Evolutionary conservation across 305 asterid species (phyloP).

Genomic region (Fraxinus greggii): DNA sequence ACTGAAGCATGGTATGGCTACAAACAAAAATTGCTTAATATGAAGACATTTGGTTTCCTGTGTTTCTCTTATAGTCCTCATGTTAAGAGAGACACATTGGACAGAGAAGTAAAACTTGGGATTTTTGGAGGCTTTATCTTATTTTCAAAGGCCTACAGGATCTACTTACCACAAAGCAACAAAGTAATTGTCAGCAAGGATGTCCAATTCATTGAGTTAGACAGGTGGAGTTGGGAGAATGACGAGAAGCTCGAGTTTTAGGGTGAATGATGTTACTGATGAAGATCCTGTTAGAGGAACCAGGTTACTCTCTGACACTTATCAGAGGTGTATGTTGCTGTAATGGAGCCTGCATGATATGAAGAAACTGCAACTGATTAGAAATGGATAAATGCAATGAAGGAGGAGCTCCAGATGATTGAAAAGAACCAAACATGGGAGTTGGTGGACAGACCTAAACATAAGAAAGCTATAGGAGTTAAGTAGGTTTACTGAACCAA

Average conservation of each 20-base stretch:
- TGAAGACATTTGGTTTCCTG: no score
- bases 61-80: neutral
- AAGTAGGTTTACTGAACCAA: neutral
- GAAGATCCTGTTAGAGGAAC: constrained; percentile 8
- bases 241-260: neutral
- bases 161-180: neutral
- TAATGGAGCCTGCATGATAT: neutral
- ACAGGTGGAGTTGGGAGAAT: neutral
- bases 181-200: constrained; percentile 3
- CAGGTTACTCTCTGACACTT: neutral
- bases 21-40: no score
- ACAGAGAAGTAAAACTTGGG: neutral
- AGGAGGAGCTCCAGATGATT: neutral
- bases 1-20: neutral
- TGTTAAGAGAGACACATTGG: neutral
- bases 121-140: neutral
- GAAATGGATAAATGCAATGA: neutral
- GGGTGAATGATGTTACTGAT: neutral
- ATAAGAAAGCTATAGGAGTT: neutral
- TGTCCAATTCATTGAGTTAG: neutral
- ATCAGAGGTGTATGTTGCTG: neutral
- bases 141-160: neutral
- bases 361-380: neutral
- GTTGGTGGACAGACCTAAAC: neutral
- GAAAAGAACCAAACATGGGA: neutral